Evolutionary conservation across 805 yeast species (phyloP), one percentile per base, ranked within the genome.

Genomic region (Tetrapisispora phaffii): DNA sequence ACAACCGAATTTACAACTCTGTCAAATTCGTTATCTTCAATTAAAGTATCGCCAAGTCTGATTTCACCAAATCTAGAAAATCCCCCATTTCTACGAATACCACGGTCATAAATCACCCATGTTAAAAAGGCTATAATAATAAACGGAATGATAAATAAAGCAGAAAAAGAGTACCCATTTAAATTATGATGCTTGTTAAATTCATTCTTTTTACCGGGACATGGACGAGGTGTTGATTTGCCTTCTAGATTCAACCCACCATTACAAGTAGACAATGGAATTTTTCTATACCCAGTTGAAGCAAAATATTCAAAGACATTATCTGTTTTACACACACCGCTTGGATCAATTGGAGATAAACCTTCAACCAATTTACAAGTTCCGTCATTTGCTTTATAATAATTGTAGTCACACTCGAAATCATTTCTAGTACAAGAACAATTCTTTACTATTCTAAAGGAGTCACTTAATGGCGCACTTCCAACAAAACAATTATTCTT

Each of bases 341-440:
- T 66, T 45, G 80, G 78, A 57, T 85, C 85, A 13, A 76, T 72
- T 7, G 94, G 85, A 4, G 72, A 61, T 44, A 77, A 69, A 0
- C 96, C 97, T 19, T 72, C 69, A n/a, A 88, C 85, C 34, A 88
- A 73, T 59, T 78, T 78, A 68, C 98, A 93, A 2, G 93, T 83
- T 19, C 95, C 95, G 58, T 87, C 96, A 0, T 55, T 49, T 42
- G 79, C 80, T 47, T 82, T 73, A 46, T 65, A 75, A 62, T 72
- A 89, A 65, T 89, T 89, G 69, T 80, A 86, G 62, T 93, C 98
- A 73, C 98, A 93, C 64, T 93, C 98, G 58, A 70, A 93, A 58
- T 90, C 98, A 43, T 75, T 74, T 63, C 96, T 75, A 0, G 93
- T 73, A 68, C 98, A 93, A 1, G 82, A 60, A 67, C 98, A 93